Base-by-base conservation (phyloP, 2,329 filamentous ascomycete species). In the Nemania sp. region DNA sequence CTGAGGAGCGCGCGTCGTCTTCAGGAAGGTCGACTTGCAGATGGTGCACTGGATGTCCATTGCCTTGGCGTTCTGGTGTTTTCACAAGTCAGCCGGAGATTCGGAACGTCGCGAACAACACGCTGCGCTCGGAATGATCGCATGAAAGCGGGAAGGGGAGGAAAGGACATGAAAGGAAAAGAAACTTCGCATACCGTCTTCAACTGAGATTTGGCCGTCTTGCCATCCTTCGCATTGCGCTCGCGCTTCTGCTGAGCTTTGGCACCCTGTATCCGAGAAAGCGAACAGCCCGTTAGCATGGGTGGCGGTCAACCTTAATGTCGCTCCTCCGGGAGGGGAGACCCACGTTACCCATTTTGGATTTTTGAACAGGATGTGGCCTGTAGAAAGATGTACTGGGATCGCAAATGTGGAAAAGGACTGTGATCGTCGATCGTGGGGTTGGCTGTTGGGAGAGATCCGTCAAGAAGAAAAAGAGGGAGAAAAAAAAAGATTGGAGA, bases 21-120 rank as follows among this genome's bases (percentile, higher is more conserved):
- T 86, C 64, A 91, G 80, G 76, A 92, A 91, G 24, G 87, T 89
- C 64, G 86, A 82, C 74, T 86, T 88, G 86, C 89, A 92, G 66
- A 84, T 78, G 62, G 82, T 75, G 80, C 89, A 92, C 73, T 90
- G 86, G 72, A 91, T 89, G 68, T 82, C 86, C 77, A 85, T 88
- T 55, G 89, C 88, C 63, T 86, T 78, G 64, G 81, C 78, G 76
- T 91, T 91, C 86, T 89, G 62, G 56, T 39, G 9, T 23, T 5
- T 23, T 11, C n/a, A 7, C 6, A 11, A 7, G 36, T 39, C 15
- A 39, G 36, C 11, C 12, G 26, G 6, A 28, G 6, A 12, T 28
- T 6, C 26, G 26, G 6, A 28, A 28, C 26, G 8, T 31, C 3
- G 28, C 8, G 11, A 9, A 31, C 28, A 14, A 12, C 28, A 31